A percentile compares a stretch with the other conserved stretches of the same genome.
Conservation (phyloP, 1,139 yeast genomes). For the Saccharomycopsis crataegensis region DNA sequence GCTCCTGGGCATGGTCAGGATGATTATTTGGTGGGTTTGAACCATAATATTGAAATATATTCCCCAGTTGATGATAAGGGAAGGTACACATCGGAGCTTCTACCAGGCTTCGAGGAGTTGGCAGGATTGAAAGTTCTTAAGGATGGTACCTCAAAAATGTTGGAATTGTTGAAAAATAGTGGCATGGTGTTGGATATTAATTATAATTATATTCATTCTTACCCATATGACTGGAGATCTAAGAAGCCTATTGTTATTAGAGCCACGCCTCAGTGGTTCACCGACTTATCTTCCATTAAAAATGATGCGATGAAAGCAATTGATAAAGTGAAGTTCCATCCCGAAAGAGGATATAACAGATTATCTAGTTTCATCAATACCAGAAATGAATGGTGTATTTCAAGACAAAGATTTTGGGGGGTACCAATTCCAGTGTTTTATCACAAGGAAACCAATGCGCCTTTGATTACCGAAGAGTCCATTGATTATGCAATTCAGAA, state of each 20-base stretch:
- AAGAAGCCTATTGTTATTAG: conserved; percentile 92
- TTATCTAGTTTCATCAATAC: conserved; percentile 64
- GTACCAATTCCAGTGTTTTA: conserved; percentile 92
- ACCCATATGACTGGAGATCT: conserved; percentile 97
- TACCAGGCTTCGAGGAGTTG: conserved; percentile 39
- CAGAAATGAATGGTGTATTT: conserved; percentile 95
- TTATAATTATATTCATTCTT: conserved; percentile 62
- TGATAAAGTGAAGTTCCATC: conserved; percentile 58
- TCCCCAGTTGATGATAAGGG: conserved; percentile 83
- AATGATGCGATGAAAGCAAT: conserved; percentile 52
- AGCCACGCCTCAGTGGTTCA: conserved; percentile 96
- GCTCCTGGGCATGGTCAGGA: conserved; percentile 99
- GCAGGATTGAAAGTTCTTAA: conserved; percentile 54
- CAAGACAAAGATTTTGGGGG: conserved; percentile 98
- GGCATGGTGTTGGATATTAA: conserved; percentile 44
- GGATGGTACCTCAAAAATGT: conserved; percentile 44
- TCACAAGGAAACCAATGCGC: conserved; percentile 48
- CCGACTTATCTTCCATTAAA: conserved; percentile 73
- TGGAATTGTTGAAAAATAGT: conserved; percentile 37
- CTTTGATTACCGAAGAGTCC: conserved; percentile 44
- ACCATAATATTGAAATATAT: conserved; percentile 47
- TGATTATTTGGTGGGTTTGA: conserved; percentile 68
- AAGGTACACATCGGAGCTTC: conserved; percentile 41
- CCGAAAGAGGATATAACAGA: conserved; percentile 65
- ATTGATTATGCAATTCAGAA: conserved; percentile 48